Evolutionary conservation across 2,329 filamentous ascomycete species (phyloP).

Genomic region (Fusarium sp.): DNA sequence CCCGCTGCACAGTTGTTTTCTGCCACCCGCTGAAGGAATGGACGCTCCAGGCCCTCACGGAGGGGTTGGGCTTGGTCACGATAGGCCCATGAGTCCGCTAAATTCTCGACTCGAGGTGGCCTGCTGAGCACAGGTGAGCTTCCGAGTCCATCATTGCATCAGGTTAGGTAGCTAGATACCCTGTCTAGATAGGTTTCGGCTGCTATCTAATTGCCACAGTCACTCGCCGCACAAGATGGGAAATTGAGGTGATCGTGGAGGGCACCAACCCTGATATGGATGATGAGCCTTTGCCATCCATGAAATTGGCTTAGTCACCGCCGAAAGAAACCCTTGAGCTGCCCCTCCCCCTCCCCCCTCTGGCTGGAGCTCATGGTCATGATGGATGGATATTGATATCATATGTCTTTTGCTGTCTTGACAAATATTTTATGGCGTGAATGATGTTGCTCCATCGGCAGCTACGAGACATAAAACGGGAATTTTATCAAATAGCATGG

Average conservation of each 20-base stretch:
- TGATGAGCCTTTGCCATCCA: background rate
- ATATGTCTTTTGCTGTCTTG: background rate
- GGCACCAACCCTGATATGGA: conserved; percentile 46
- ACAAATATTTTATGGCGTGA: background rate
- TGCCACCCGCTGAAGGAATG: conserved; percentile 29
- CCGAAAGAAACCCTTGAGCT: conserved; percentile 4
- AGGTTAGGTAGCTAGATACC: conserved; percentile 5
- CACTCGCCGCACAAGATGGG: conserved; percentile 36
- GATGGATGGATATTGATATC: background rate
- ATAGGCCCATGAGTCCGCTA: conserved; percentile 42
- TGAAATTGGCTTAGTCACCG: conserved; percentile 26
- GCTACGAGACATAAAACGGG: background rate
- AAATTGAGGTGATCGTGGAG: conserved; percentile 30
- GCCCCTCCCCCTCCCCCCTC: conserved; percentile 30
- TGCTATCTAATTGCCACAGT: conserved; percentile 32
- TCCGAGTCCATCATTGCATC: background rate
- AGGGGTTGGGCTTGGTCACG: conserved; percentile 33
- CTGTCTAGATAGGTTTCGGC: background rate
- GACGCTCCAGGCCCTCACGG: conserved; percentile 40
- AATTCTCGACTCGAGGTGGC: conserved; percentile 29
- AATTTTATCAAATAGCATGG: background rate
- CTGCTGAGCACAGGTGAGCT: conserved; percentile 32
- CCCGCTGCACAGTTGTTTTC: conserved; percentile 28
- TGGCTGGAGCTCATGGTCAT: conserved; percentile 7
- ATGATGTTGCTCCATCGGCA: background rate